phyloP scores from a whole-genome alignment of 192 early-diverging fungal species.

The Backusella circina region DNA sequence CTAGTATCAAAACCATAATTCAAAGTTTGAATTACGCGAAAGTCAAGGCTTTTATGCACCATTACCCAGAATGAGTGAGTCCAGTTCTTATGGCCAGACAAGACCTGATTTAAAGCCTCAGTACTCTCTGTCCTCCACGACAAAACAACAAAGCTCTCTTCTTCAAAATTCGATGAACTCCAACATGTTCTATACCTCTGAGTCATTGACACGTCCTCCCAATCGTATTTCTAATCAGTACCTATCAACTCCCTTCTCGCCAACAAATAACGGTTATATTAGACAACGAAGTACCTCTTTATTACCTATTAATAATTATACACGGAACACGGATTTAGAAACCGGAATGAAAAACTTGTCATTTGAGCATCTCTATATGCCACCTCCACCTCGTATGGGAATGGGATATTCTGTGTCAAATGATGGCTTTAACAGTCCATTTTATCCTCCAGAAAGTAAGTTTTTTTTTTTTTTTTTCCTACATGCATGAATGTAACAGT shows the following conservation, averaged over 20 bases:
- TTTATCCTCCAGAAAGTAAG: slow-evolving; percentile 13
- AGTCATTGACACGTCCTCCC: not conserved
- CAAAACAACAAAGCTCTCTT: not conserved
- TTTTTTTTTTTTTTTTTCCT: not conserved
- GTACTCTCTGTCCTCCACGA: not conserved
- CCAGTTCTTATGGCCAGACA: not conserved
- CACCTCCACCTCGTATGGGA: not conserved
- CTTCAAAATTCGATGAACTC: not conserved
- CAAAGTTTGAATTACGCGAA: not conserved
- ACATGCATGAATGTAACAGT: not conserved
- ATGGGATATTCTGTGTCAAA: not conserved
- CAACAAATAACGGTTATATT: not conserved
- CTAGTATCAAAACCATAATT: not conserved
- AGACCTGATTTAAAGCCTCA: not conserved
- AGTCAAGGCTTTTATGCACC: not conserved
- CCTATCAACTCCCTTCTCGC: not conserved
- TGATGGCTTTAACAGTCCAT: not conserved
- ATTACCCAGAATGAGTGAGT: not conserved
- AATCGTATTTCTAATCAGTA: not conserved
- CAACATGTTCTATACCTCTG: not conserved
- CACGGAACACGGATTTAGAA: not conserved
- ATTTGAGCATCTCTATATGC: slow-evolving; percentile 4
- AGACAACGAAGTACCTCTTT: slow-evolving; percentile 12
- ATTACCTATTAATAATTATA: not conserved
- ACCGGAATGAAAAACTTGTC: not conserved